phyloP scores from a whole-genome alignment of 345 rosid genomes.

The Arabidopsis suecica region DNA sequence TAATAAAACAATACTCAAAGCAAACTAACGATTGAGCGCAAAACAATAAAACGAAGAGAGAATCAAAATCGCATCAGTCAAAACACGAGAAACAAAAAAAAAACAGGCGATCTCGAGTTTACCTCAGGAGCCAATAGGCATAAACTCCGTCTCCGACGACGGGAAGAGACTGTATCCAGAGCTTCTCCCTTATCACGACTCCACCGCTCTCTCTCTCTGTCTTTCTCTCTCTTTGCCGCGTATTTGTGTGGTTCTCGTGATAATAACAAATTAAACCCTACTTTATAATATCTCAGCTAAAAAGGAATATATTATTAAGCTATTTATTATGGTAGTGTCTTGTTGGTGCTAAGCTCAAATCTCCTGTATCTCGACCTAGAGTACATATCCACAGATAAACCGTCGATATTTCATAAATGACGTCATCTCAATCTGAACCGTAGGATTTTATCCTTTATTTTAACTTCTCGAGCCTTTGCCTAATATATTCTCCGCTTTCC shows the following conservation, averaged over 20 bases:
- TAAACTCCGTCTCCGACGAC: conserved; percentile 81
- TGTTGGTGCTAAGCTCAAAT: background rate
- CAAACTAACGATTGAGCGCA: conserved; percentile 10
- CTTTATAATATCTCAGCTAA: conserved; percentile 34
- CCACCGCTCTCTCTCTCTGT: conserved; percentile 41
- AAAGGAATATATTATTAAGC: background rate
- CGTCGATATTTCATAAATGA: background rate
- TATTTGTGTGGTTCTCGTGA: conserved; percentile 42
- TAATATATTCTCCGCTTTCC: background rate
- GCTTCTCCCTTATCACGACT: conserved; percentile 46
- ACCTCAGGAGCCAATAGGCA: conserved; percentile 81
- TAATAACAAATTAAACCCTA: conserved; percentile 19
- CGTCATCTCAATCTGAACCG: conserved; percentile 15
- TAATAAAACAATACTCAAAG: background rate
- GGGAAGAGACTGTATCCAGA: conserved; percentile 71
- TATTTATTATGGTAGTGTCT: conserved; percentile 28
- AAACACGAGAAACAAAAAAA: background rate
- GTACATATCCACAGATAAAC: background rate
- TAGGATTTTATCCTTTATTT: background rate
- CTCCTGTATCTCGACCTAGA: conserved; percentile 5
- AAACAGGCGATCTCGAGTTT: background rate
- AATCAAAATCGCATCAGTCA: background rate
- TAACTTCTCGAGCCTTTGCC: background rate
- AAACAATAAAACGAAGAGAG: conserved; percentile 1
- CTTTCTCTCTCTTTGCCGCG: conserved; percentile 32